These are phyloP conservation scores for Globisporangium abappressorium DNA, from an alignment of 352 stramenopile species.

Conservation along the genomic window DNA sequence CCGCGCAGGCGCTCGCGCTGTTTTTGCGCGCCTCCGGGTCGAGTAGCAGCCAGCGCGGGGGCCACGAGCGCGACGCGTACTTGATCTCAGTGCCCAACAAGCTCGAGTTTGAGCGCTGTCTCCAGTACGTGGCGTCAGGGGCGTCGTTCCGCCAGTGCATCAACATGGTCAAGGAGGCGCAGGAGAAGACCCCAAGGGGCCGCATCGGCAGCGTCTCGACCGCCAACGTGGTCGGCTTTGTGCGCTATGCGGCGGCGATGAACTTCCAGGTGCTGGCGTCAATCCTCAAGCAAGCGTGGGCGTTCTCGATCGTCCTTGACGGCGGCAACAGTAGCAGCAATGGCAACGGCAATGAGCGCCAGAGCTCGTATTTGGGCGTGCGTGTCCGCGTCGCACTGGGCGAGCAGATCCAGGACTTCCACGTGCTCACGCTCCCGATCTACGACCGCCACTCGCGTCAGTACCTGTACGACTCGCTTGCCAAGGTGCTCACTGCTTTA, in stretches of 20 bases:
- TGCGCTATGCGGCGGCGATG: constrained; percentile 15
- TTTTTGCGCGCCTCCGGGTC: constrained; percentile 3
- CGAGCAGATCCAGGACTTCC: constrained; percentile 12
- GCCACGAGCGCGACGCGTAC: constrained; percentile 6
- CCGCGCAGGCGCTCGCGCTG: constrained; percentile 5
- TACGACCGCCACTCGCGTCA: constrained; percentile 9
- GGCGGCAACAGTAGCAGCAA: not conserved
- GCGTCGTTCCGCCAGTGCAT: constrained; percentile 11
- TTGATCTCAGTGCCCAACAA: constrained; percentile 5
- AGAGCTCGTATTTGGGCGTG: constrained; percentile 10
- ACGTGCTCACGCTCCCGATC: constrained; percentile 16
- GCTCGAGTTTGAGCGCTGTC: constrained; percentile 15
- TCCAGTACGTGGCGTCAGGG: constrained; percentile 11
- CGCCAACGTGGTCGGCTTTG: constrained; percentile 9
- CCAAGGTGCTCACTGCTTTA: constrained; percentile 12
- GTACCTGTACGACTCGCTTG: constrained; percentile 12
- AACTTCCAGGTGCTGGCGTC: constrained; percentile 18
- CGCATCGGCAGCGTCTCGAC: constrained; percentile 1
- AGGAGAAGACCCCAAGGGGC: constrained; percentile 1
- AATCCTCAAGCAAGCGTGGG: constrained; percentile 12
- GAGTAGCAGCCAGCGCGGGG: not conserved
- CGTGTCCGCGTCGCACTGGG: constrained; percentile 11
- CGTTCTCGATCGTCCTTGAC: constrained; percentile 18
- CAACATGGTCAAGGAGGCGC: constrained; percentile 10
- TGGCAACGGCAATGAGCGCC: not conserved